Percentiles rank a stretch among this genome's conserved stretches.
phyloP scores from a whole-genome alignment of 768 basidiomycete species.

The Amanita polypyramis region DNA sequence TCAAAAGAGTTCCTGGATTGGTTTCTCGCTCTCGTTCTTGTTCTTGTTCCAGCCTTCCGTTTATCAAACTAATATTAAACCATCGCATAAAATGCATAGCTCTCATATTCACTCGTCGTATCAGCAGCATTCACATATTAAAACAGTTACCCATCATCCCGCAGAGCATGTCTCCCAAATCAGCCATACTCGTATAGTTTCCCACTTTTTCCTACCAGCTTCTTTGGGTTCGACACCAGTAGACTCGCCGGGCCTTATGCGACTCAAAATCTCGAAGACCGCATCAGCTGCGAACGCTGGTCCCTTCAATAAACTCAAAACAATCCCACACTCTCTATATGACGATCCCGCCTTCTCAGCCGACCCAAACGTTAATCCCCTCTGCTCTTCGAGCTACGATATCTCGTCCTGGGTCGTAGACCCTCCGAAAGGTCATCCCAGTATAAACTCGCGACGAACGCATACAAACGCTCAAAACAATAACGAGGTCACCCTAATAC shows the following conservation, averaged over 20 bases:
- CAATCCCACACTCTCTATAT: constrained; percentile 21
- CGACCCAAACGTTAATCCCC: constrained; percentile 41
- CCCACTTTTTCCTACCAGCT: constrained; percentile 13
- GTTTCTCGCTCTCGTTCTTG: neutral
- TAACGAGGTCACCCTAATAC: constrained; percentile 18
- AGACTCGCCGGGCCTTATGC: neutral
- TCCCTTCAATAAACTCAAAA: constrained; percentile 10
- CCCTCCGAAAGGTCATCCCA: constrained; percentile 23
- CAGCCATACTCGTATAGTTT: constrained; percentile 6
- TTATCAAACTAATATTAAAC: no score
- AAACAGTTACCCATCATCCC: neutral
- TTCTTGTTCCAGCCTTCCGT: neutral
- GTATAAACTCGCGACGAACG: constrained; percentile 13
- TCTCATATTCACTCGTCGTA: neutral
- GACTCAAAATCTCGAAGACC: constrained; percentile 6
- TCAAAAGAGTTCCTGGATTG: neutral
- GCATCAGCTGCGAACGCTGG: neutral
- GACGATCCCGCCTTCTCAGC: constrained; percentile 52
- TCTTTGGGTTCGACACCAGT: neutral
- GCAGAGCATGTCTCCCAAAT: neutral
- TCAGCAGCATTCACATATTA: constrained; percentile 2
- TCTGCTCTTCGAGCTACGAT: constrained; percentile 3
- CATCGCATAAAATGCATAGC: neutral
- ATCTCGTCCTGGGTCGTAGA: constrained; percentile 21
- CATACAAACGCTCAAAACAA: constrained; percentile 10